Conservation (phyloP, 2,329 filamentous ascomycete genomes). For the Fusarium aywerte region DNA sequence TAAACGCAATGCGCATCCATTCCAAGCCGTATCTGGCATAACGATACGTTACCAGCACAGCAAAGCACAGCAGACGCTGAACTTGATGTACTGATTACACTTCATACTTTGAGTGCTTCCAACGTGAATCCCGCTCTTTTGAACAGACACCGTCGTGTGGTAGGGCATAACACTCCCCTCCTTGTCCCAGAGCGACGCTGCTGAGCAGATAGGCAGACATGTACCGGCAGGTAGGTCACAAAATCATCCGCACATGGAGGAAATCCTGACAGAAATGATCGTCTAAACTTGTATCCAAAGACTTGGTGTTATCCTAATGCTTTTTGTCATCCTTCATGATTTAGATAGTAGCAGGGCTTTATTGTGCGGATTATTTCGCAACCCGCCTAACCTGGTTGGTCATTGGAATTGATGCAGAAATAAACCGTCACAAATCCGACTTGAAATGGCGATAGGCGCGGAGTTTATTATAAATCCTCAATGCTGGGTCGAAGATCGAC, state of each 20-base stretch:
- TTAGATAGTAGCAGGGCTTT: too few relatives aligned
- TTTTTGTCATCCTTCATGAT: too few relatives aligned
- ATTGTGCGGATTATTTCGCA: too few relatives aligned
- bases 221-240: too few relatives aligned
- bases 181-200: constrained; percentile 26
- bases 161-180: constrained; percentile 33
- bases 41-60: constrained; percentile 24
- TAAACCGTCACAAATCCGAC: neutral
- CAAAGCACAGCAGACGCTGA: constrained; percentile 1
- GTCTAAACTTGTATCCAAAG: too few relatives aligned
- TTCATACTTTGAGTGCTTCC: constrained; percentile 5
- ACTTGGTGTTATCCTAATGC: too few relatives aligned
- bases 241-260: too few relatives aligned
- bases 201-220: constrained; percentile 30
- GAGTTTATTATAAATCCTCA: constrained; percentile 30
- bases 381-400: too few relatives aligned
- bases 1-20: constrained; percentile 30
- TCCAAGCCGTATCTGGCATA: constrained; percentile 20
- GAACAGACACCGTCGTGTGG: constrained; percentile 31
- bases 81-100: neutral
- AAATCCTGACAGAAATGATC: too few relatives aligned
- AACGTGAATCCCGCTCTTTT: constrained; percentile 39
- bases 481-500: constrained; percentile 9
- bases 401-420: neutral
- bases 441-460: constrained; percentile 28